These are phyloP conservation scores for Ricinus communis DNA, from an alignment of 345 rosid species.

Conservation along the genomic window DNA sequence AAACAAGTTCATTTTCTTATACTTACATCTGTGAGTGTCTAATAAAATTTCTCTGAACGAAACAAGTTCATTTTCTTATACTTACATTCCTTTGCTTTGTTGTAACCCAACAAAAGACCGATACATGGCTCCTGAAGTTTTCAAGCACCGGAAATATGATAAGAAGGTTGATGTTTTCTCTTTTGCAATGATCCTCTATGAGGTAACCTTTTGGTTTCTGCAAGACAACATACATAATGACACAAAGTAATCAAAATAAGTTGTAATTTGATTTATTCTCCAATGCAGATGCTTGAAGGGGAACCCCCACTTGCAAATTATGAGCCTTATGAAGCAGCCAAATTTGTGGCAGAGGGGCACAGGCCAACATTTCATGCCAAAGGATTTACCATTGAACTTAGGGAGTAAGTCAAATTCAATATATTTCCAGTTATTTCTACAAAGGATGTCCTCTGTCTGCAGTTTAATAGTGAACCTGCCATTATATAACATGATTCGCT, in stretches of 20 bases:
- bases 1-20: constrained; percentile 12
- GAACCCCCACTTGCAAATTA: constrained; percentile 78
- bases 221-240: background rate
- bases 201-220: constrained; percentile 48
- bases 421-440: background rate
- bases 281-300: constrained; percentile 90
- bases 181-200: constrained; percentile 92
- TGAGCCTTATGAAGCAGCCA: constrained; percentile 98
- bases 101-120: constrained; percentile 59
- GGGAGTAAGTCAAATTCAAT: constrained; percentile 64
- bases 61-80: constrained; percentile 13
- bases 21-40: constrained; percentile 30
- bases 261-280: constrained; percentile 24
- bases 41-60: constrained; percentile 7
- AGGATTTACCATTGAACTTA: constrained; percentile 66
- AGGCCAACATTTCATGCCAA: constrained; percentile 78
- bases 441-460: background rate
- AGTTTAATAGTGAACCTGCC: background rate
- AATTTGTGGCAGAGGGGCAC: constrained; percentile 84
- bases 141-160: constrained; percentile 93
- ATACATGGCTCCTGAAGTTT: constrained; percentile 99
- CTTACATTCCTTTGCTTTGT: constrained; percentile 24
- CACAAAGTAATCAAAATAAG: constrained; percentile 14
- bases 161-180: constrained; percentile 99
- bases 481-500: background rate